Conservation (phyloP, 2,329 filamentous ascomycete species). For the Passalora sequoiae region DNA sequence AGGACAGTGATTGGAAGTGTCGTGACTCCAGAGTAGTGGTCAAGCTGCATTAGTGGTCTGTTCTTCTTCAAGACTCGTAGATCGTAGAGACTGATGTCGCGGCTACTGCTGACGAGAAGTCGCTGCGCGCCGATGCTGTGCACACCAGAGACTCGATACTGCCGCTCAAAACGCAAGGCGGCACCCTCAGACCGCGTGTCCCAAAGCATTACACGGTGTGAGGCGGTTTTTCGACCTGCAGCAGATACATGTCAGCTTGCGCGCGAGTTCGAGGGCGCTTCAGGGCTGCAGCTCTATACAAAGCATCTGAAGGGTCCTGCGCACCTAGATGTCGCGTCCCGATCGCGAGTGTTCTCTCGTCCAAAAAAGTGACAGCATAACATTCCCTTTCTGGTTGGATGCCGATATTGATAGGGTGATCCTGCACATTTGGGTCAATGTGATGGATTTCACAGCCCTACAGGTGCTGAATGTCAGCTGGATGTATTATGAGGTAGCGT, state of each 20-base stretch:
- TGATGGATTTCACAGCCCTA: background rate
- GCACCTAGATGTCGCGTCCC: background rate
- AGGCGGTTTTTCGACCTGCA: background rate
- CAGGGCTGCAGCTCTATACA: conserved; percentile 14
- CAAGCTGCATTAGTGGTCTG: conserved; percentile 12
- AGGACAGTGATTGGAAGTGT: conserved; percentile 3
- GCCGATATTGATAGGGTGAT: no score
- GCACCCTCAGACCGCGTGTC: conserved; percentile 13
- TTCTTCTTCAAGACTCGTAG: conserved; percentile 12
- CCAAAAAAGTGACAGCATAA: conserved; percentile 1
- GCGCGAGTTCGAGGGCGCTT: conserved; percentile 10
- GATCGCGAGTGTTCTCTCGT: background rate
- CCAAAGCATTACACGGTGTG: conserved; percentile 16
- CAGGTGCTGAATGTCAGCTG: no score
- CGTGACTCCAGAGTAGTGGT: conserved; percentile 7
- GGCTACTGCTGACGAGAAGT: conserved; percentile 16
- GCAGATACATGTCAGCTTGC: conserved; percentile 2
- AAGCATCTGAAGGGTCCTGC: no score
- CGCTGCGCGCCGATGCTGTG: conserved; percentile 8
- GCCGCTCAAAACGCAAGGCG: conserved; percentile 9
- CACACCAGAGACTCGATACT: conserved; percentile 10
- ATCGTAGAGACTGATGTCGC: conserved; percentile 19
- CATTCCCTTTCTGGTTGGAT: no score
- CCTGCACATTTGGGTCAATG: background rate
- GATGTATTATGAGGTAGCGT: no score